Evolutionary conservation across 257 asterid species (phyloP), one percentile per base, ranked within the genome.

Genomic region (Fraxinus pennsylvanica): DNA sequence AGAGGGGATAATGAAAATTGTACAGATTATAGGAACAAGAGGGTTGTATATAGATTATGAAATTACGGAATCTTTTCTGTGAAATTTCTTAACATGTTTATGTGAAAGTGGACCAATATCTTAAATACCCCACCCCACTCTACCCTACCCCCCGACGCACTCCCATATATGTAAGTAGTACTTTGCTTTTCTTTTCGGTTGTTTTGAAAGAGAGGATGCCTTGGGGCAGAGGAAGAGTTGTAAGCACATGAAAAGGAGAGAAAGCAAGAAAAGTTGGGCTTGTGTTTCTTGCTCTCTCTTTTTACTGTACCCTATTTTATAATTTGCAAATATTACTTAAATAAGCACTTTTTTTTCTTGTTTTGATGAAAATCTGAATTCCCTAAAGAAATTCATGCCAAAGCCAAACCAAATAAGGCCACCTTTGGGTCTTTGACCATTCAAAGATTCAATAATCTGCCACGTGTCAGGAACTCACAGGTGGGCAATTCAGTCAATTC

Each of bases 231-330:
- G 63, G 63, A 57, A 33, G 92, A 61, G 82, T 69, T 80, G 14
- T 70, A 52, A 74, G 19, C 67, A 70, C 94, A 86, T 91, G 50
- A 91, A 93, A 93, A 93, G 97, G 39, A 85, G 97, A 89, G 96
- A 91, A 91, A 93, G 92, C 79, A 45, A 82, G 88, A 79, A 78
- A 86, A 84, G 91, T 80, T 72, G 89, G 13, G 81, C 63, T 89
- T 84, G 80, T 82, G 85, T 85, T 87, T 73, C 84, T 87, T 74
- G 47, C 47, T 76, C 2, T 74, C 30, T 80, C 82, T 77, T 39
- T 80, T 69, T 41, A 61, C 86, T 81, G 79, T 74, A 68, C 82
- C 38, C 74, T 76, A 59, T 81, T 73, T 81, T n/a, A 32, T 57
- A 84, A 12, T 36, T 30, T 35, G 5, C 25, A 47, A 9, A n/a